A percentile compares a stretch with the other conserved stretches of the same genome.
Conservation (phyloP, 2,329 filamentous ascomycete genomes). For the Colletotrichum theobromicola region DNA sequence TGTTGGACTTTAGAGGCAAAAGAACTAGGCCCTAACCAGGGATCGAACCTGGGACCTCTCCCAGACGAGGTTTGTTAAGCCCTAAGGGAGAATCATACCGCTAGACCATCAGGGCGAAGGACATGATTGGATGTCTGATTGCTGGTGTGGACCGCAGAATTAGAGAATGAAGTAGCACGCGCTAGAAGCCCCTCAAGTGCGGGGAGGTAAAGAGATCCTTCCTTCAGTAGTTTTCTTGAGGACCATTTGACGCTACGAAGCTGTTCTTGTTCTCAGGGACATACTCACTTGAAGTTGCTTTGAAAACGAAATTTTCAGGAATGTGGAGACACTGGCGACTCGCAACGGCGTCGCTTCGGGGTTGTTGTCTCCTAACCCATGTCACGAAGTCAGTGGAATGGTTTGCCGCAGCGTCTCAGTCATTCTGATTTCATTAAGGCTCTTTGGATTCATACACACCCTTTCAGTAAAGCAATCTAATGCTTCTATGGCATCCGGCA, state of each 20-base stretch:
- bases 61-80: neutral
- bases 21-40: neutral
- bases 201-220: too few relatives aligned
- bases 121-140: accelerated
- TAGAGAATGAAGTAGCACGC: accelerated
- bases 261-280: too few relatives aligned
- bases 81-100: neutral
- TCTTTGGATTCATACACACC: neutral
- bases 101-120: neutral
- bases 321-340: too few relatives aligned
- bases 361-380: too few relatives aligned
- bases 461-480: neutral
- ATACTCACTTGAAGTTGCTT: too few relatives aligned
- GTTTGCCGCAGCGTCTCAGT: neutral
- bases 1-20: too few relatives aligned
- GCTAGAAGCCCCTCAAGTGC: accelerated
- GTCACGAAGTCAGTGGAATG: too few relatives aligned
- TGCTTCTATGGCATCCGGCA: neutral
- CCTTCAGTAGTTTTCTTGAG: too few relatives aligned
- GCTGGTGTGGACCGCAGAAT: accelerated
- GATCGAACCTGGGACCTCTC: neutral
- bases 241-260: too few relatives aligned
- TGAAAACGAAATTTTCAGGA: too few relatives aligned
- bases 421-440: neutral
- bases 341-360: too few relatives aligned